Evolutionary conservation across 257 asterid species (phyloP), one percentile per base, ranked within the genome.

Genomic region (Verbena officinalis): DNA sequence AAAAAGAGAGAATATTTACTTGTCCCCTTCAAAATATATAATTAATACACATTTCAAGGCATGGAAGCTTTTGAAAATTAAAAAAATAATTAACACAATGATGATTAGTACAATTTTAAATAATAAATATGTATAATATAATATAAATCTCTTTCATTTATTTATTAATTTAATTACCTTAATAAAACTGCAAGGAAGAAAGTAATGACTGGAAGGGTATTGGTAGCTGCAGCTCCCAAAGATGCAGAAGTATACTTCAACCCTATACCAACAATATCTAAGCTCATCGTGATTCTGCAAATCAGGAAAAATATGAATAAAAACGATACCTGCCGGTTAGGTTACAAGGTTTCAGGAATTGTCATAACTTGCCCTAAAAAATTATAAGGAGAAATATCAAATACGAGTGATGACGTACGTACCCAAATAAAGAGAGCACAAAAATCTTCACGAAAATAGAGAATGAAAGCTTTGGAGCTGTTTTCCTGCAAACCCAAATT

Each of bases 151-250:
- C n/a, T n/a, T n/a, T n/a, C n/a, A n/a, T n/a, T n/a, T 36, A 36
- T 36, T 36, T 4, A 36, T 36, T 1, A 3, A 36, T 36, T 2
- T 36, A 36, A 36, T 36, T 82, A 89, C 97, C 97, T 65, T 5
- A 85, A 68, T 31, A 90, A 42, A 70, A 87, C 71, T 2, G 97
- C 97, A 40, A 87, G 76, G 72, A 90, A 75, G 78, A 90, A 90
- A 34, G 96, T 90, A 21, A 84, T 74, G 8, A 85, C 92, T 0
- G 97, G 97, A 60, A 87, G 88, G 5, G 86, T 77, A 67, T 90
- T 90, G 9, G 87, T 23, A n/a, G 85, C 59, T 44, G 97, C 96
- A 33, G 97, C 96, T 20, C 91, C 96, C 70, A 87, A 62, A 42
- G 93, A 80, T 16, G 97, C 97, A n/a, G 87, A 58, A 12, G 96